phyloP scores from a whole-genome alignment of 192 early-diverging fungal species.

The Phycomyces blakesleeanus region DNA sequence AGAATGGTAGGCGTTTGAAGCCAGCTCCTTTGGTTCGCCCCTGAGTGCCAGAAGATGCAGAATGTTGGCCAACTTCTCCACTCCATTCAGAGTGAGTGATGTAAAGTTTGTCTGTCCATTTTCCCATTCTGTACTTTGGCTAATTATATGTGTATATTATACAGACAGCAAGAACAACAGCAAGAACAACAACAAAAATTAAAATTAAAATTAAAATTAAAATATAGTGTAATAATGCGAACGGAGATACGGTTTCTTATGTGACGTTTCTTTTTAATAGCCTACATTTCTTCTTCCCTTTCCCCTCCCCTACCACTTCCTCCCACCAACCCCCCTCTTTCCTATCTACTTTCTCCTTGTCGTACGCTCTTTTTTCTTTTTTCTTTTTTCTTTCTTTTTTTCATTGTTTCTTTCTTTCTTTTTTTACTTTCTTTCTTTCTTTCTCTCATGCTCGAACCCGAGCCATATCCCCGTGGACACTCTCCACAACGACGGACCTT shows the following conservation, averaged over 20 bases:
- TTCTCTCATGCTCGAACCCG: not conserved
- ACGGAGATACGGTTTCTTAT: too few relatives aligned
- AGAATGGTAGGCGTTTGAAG: conserved; percentile 76
- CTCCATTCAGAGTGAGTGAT: conserved; percentile 72
- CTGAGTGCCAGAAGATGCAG: conserved; percentile 59
- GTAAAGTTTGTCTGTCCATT: conserved; percentile 81
- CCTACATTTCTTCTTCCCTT: not conserved
- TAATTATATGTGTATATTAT: too few relatives aligned
- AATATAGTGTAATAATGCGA: too few relatives aligned
- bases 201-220: too few relatives aligned
- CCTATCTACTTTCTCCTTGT: too few relatives aligned
- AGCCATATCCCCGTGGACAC: not conserved
- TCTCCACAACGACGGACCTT: conserved; percentile 9
- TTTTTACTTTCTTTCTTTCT: too few relatives aligned
- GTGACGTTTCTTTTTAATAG: too few relatives aligned
- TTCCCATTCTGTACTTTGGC: conserved; percentile 38
- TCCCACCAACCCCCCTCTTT: not conserved
- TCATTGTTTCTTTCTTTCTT: not conserved
- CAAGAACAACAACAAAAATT: not conserved
- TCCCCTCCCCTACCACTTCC: not conserved
- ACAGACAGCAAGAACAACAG: not conserved
- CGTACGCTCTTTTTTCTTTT: not conserved
- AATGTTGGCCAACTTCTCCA: conserved; percentile 52
- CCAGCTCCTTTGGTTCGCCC: conserved; percentile 48
- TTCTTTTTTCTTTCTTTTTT: not conserved